phyloP scores from a whole-genome alignment of 2,329 filamentous ascomycete genomes.

The Sporothrix variecibatus region DNA sequence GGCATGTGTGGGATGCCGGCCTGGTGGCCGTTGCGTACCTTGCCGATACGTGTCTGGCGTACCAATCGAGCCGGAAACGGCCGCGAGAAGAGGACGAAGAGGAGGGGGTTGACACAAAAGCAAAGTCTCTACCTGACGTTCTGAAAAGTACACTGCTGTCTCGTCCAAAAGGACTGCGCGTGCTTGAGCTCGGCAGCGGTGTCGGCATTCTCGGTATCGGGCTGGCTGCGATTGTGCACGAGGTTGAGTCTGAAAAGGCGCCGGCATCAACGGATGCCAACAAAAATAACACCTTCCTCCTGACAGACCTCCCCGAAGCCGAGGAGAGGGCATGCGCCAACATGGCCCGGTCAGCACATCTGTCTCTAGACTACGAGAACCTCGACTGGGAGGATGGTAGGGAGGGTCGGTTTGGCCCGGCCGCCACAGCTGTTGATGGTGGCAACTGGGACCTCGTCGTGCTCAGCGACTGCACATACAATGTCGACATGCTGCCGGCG shows the following conservation, averaged over 20 bases:
- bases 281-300: conserved; percentile 29
- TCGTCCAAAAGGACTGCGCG: conserved; percentile 38
- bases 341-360: conserved; percentile 37
- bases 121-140: conserved; percentile 31
- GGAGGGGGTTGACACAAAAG: not conserved
- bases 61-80: not conserved
- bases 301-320: conserved; percentile 60
- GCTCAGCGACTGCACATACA: conserved; percentile 64
- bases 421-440: conserved; percentile 40
- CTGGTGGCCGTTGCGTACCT: conserved; percentile 48
- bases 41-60: conserved; percentile 34
- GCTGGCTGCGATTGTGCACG: conserved; percentile 39
- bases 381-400: conserved; percentile 59
- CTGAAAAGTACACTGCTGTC: conserved; percentile 37
- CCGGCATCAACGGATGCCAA: not conserved
- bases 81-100: not conserved
- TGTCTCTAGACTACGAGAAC: conserved; percentile 52
- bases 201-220: conserved; percentile 59
- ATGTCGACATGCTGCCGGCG: conserved; percentile 56
- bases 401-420: conserved; percentile 46
- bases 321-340: conserved; percentile 53
- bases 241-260: not conserved
- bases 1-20: conserved; percentile 62
- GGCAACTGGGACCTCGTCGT: conserved; percentile 54
- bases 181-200: conserved; percentile 59